Base-by-base conservation (phyloP, 345 rosid genomes). In the Eucalyptus sp. region DNA sequence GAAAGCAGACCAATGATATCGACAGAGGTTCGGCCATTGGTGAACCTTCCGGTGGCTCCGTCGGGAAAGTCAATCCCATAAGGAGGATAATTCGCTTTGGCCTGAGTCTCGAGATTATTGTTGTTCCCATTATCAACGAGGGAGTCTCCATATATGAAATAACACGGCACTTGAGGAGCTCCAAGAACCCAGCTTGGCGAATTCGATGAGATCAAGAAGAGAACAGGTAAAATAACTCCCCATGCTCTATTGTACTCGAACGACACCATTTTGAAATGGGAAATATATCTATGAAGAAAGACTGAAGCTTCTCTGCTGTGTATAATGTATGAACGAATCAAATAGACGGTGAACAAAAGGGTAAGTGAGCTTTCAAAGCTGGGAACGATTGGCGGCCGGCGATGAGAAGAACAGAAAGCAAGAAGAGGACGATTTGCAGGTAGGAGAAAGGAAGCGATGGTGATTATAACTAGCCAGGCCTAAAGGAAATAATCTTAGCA, bases 121-220 rank as follows among this genome's bases (percentile, higher is more conserved):
- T 92, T 92, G 54, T 92, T 91, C 56, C 92, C 91, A 46, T 48
- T 87, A 24, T 90, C 93, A 24, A 80, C 87, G 37, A 91, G 49
- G 8, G 94, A 92, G 86, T 92, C 93, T 10, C 93, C 92, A 18
- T 87, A 92, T n/a, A 92, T 88, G 91, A 91, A 91, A 68, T 87
- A 88, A 85, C 94, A 91, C 50, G 91, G 94, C 4, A 89, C 92
- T 76, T 89, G 87, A 5, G 86, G 93, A 15, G 76, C 86, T 86
- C 88, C 86, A 2, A 43, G 27, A 25, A 27, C 50, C 37, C 41
- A 6, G 44, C 25, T 66, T 66, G 4, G 85, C 8, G 4, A 41
- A 37, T 76, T 24, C 29, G 2, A 41, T 13, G 48, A 20, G 84
- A 76, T 76, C 84, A 16, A 16, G 87, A 15, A 90, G 90, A 76